These are phyloP conservation scores for Alternaria gansuensis DNA, from an alignment of 2,329 filamentous ascomycete genomes.

Conservation along the genomic window DNA sequence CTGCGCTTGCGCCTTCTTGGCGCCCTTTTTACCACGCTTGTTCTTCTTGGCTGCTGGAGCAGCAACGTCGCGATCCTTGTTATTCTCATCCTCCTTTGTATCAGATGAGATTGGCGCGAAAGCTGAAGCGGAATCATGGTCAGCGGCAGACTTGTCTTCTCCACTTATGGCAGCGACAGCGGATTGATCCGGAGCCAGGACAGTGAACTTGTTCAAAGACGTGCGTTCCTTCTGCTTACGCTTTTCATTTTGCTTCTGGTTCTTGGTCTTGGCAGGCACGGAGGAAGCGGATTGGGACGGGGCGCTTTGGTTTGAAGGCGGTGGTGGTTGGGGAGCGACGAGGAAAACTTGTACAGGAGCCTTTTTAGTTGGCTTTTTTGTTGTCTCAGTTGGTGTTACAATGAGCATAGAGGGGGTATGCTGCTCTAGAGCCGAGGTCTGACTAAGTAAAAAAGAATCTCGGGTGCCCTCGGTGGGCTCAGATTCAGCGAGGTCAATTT, in stretches of 20 bases:
- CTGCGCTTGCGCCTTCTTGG: slow-evolving; percentile 4
- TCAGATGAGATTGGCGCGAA: neutral
- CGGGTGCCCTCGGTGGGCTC: neutral
- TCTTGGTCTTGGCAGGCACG: neutral
- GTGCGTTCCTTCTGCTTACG: neutral
- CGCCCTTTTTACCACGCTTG: slow-evolving; percentile 11
- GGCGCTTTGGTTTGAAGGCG: neutral
- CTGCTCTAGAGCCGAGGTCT: neutral
- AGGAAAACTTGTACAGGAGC: neutral
- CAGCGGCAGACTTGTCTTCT: too few species aligned
- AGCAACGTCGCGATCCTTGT: neutral
- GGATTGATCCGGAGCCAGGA: neutral
- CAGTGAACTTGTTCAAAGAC: neutral
- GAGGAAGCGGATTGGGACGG: too few species aligned
- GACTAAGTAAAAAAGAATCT: neutral
- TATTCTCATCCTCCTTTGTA: neutral
- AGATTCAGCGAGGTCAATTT: too few species aligned
- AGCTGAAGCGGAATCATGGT: neutral
- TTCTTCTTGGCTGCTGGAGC: neutral
- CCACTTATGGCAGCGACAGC: neutral
- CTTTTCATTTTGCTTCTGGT: neutral
- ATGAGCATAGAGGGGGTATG: neutral
- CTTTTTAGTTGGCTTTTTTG: neutral
- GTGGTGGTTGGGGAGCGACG: neutral
- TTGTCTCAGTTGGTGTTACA: neutral